These are phyloP conservation scores for Sophora flavescens DNA, from an alignment of 306 rosid species.

Conservation along the genomic window DNA sequence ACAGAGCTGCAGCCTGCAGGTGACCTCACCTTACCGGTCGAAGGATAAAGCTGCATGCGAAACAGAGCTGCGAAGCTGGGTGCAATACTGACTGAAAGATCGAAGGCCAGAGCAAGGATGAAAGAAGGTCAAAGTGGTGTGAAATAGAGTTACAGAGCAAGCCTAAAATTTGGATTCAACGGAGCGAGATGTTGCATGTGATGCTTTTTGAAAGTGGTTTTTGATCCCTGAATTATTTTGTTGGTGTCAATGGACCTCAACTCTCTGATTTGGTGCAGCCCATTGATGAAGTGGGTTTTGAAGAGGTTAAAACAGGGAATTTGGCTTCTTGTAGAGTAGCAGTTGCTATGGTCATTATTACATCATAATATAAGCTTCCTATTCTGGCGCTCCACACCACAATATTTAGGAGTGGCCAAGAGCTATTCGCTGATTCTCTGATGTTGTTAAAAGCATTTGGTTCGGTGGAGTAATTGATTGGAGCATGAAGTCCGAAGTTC, in stretches of 20 bases:
- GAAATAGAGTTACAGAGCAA: conserved; percentile 11
- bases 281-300: not conserved
- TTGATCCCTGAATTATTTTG: conserved; percentile 21
- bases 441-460: not conserved
- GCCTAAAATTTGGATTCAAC: not conserved
- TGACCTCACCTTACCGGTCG: conserved; percentile 15
- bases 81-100: not conserved
- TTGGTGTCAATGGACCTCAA: not conserved
- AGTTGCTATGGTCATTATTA: not conserved
- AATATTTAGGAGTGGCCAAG: conserved; percentile 6
- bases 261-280: not conserved
- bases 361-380: not conserved
- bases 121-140: conserved; percentile 14
- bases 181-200: not conserved
- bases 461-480: conserved; percentile 25
- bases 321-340: conserved; percentile 1
- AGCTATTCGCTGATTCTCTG: not conserved
- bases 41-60: conserved; percentile 25
- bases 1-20: conserved; percentile 11
- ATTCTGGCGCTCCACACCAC: not conserved
- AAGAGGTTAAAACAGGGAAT: not conserved
- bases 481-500: conserved; percentile 2
- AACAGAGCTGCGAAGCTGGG: not conserved
- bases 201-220: not conserved
- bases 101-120: not conserved